phyloP scores from a whole-genome alignment of 1,284 basidiomycete species.

The Cryptococcus sp. region DNA sequence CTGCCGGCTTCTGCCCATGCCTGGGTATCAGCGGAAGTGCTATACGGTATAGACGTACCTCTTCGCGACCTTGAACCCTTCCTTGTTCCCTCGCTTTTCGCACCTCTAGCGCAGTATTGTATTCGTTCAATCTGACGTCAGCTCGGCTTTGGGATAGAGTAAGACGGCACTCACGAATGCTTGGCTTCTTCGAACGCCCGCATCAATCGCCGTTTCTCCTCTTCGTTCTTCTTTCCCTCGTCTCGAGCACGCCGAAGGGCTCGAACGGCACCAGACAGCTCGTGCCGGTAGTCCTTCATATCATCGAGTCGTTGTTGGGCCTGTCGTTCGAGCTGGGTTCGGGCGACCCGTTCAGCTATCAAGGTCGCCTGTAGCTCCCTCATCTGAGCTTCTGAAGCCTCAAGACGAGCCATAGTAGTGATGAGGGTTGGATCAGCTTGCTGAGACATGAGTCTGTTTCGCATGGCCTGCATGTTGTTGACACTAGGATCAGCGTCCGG shows the following conservation, averaged over 20 bases:
- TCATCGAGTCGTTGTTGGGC: constrained; percentile 21
- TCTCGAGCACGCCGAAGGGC: constrained; percentile 38
- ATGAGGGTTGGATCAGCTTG: constrained; percentile 18
- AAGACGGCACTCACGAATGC: constrained; percentile 29
- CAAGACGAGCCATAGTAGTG: constrained; percentile 27
- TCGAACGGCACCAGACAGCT: constrained; percentile 37
- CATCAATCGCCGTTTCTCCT: constrained; percentile 32
- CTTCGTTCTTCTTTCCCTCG: constrained; percentile 39
- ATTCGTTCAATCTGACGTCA: constrained; percentile 29
- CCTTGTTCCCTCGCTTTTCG: constrained; percentile 39
- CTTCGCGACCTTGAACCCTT: constrained; percentile 39
- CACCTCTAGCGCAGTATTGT: constrained; percentile 40
- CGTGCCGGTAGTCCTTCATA: constrained; percentile 33
- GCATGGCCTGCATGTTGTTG: constrained; percentile 31
- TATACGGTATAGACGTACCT: constrained; percentile 19
- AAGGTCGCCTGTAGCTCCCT: constrained; percentile 40
- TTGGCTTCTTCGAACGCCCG: constrained; percentile 40
- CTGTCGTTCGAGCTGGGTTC: constrained; percentile 30
- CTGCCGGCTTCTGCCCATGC: constrained; percentile 44
- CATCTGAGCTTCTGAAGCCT: constrained; percentile 30
- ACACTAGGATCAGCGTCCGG: constrained; percentile 9
- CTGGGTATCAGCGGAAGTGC: constrained; percentile 17
- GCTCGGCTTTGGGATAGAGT: neutral
- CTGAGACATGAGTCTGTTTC: constrained; percentile 24
- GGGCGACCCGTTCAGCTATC: constrained; percentile 39